These are phyloP conservation scores for Sutorius eximius DNA, from an alignment of 1,284 basidiomycete species.

Conservation along the genomic window DNA sequence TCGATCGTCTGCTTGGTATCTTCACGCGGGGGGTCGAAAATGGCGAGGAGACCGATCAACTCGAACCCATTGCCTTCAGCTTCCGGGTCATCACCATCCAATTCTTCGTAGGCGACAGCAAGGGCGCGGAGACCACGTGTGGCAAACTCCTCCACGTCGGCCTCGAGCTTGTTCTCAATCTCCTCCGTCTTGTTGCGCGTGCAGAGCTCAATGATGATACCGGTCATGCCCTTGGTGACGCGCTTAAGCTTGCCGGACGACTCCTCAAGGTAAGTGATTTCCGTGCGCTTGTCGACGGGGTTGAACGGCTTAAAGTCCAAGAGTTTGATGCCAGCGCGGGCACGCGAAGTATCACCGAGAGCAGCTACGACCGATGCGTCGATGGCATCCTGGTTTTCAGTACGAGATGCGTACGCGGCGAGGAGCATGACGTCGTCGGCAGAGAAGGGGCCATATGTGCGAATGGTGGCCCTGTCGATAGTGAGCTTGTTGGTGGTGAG, in stretches of 20 bases:
- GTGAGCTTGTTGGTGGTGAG: slow-evolving; percentile 99
- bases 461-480: slow-evolving; percentile 91
- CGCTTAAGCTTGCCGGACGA: slow-evolving; percentile 93
- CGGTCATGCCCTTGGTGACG: slow-evolving; percentile 99
- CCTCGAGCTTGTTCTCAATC: slow-evolving; percentile 87
- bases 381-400: slow-evolving; percentile 98
- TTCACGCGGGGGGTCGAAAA: slow-evolving; percentile 96
- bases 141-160: slow-evolving; percentile 95
- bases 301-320: slow-evolving; percentile 99
- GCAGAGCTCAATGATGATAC: slow-evolving; percentile 95
- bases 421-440: slow-evolving; percentile 91
- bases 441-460: slow-evolving; percentile 87
- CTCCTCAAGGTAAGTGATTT: slow-evolving; percentile 96
- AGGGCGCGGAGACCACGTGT: slow-evolving; percentile 96
- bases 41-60: slow-evolving; percentile 94
- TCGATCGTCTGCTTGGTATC: slow-evolving; percentile 99
- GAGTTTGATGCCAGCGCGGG: slow-evolving; percentile 91
- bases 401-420: slow-evolving; percentile 94
- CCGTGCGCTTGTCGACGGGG: slow-evolving; percentile 98
- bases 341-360: slow-evolving; percentile 69
- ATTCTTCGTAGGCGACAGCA: slow-evolving; percentile 93
- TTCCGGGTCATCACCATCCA: slow-evolving; percentile 79
- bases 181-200: slow-evolving; percentile 94
- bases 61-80: slow-evolving; percentile 94
- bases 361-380: slow-evolving; percentile 86